A percentile compares a stretch with the other conserved stretches of the same genome.
These are phyloP conservation scores for Cinnamomum micranthum DNA, from an alignment of 164 flowering plant species.

Conservation along the genomic window DNA sequence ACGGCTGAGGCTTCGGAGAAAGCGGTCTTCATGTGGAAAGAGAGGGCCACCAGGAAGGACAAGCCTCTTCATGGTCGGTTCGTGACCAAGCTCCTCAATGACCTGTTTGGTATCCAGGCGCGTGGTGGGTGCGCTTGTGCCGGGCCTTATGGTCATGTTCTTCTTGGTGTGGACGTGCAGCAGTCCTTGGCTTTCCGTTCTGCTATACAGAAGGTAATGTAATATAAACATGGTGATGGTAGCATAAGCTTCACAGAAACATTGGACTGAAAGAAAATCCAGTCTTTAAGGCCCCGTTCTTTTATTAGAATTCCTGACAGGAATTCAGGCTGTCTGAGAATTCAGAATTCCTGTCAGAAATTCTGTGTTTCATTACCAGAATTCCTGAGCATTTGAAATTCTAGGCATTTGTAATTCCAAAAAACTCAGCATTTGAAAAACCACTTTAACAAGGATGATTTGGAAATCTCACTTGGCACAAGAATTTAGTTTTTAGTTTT, in stretches of 20 bases:
- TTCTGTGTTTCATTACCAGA: no score
- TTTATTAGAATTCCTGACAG: no score
- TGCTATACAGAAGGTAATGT: constrained; percentile 49
- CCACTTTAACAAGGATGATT: no score
- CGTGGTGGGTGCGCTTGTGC: constrained; percentile 93
- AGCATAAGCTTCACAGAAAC: not conserved
- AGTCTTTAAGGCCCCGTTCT: no score
- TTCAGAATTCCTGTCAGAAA: no score
- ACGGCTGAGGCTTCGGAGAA: not conserved
- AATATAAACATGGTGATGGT: not conserved
- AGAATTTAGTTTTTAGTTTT: no score
- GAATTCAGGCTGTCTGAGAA: no score
- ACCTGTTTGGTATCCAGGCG: constrained; percentile 81
- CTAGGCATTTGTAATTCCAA: no score
- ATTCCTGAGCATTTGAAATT: no score
- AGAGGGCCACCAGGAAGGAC: constrained; percentile 36
- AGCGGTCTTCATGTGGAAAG: constrained; percentile 36
- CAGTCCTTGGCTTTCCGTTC: constrained; percentile 41
- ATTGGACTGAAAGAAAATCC: no score
- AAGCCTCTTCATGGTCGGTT: constrained; percentile 80
- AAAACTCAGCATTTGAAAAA: no score
- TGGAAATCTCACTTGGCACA: no score
- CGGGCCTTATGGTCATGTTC: constrained; percentile 72
- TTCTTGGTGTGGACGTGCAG: constrained; percentile 44
- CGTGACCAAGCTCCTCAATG: constrained; percentile 71